Evolutionary conservation across 2,329 filamentous ascomycete genomes (phyloP).

Genomic region (Shiraia sp.): DNA sequence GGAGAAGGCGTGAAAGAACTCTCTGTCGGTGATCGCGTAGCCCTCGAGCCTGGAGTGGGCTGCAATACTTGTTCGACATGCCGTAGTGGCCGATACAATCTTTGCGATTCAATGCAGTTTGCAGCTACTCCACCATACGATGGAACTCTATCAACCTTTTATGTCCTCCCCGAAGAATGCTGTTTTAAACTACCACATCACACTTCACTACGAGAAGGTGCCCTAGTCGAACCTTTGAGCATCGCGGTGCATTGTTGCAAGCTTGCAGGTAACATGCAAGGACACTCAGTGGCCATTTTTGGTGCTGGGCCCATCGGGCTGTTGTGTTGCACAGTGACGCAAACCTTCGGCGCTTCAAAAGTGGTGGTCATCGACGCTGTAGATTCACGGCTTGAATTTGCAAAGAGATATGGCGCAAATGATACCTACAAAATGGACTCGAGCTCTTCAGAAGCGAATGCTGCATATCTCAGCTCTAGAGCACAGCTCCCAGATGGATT

Average conservation of each 20-base stretch:
- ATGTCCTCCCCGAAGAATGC: constrained; percentile 17
- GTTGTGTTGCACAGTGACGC: constrained; percentile 79
- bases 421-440: constrained; percentile 13
- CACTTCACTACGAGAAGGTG: constrained; percentile 18
- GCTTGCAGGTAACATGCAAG: constrained; percentile 15
- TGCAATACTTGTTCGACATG: constrained; percentile 19
- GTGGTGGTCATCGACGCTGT: constrained; percentile 82
- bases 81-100: constrained; percentile 18
- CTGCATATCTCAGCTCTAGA: constrained; percentile 2
- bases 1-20: constrained; percentile 23
- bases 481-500: constrained; percentile 5
- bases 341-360: constrained; percentile 74
- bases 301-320: constrained; percentile 66
- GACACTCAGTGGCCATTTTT: constrained; percentile 45
- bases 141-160: constrained; percentile 21
- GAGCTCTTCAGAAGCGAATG: constrained; percentile 7
- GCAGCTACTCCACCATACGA: constrained; percentile 22
- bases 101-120: constrained; percentile 24
- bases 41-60: constrained; percentile 27
- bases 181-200: constrained; percentile 20
- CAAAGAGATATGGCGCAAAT: constrained; percentile 46
- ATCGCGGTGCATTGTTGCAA: constrained; percentile 22
- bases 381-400: constrained; percentile 73
- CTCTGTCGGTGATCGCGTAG: constrained; percentile 25
- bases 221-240: constrained; percentile 22